Base-by-base conservation (phyloP, 441 rosid species). In the Euphorbia schlechtendalii region DNA sequence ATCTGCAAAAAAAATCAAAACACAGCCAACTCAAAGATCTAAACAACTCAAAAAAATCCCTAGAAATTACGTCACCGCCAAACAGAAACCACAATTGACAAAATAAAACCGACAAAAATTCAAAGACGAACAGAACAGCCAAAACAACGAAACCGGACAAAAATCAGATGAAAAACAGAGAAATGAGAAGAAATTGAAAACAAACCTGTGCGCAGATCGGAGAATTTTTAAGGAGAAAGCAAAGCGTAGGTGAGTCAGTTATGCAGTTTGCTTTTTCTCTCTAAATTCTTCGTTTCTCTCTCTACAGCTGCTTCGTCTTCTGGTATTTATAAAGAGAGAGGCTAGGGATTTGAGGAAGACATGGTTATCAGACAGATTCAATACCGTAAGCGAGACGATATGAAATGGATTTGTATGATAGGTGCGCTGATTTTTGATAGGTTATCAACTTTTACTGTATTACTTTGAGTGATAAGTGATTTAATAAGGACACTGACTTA, bases 271-370 rank as follows among this genome's bases (percentile, higher is more conserved):
- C 40, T 32, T 60, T 18, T 38, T 36, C 34, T 54, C n/a, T 25
- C 5, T 24, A 10, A 4, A 3, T 49, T 45, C 53, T 51, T 38
- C 76, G 65, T 28, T 68, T 69, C 68, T 64, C 63, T 67, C 28
- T 40, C 20, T 10, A 34, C 22, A 3, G 10, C 12, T 61, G 5
- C 13, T 1, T n/a, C 14, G 51, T 9, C 18, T 41, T 63, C n/a
- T 14, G n/a, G n/a, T n/a, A n/a, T n/a, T n/a, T n/a, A 83, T 28
- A 80, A 80, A 76, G 74, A 59, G 38, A 41, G 22, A 17, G 69
- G 74, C 69, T 84, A 84, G 81, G 93, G 88, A 87, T 81, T 81
- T 80, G 74, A 65, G 62, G 58, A 34, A 9, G 53, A 58, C 73
- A 75, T 20, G 59, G 53, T 49, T 48, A 81, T 55, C 81, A 59